Evolutionary conservation across 768 basidiomycete species (phyloP), one percentile per base, ranked within the genome.

Genomic region (Naematelia encephala): DNA sequence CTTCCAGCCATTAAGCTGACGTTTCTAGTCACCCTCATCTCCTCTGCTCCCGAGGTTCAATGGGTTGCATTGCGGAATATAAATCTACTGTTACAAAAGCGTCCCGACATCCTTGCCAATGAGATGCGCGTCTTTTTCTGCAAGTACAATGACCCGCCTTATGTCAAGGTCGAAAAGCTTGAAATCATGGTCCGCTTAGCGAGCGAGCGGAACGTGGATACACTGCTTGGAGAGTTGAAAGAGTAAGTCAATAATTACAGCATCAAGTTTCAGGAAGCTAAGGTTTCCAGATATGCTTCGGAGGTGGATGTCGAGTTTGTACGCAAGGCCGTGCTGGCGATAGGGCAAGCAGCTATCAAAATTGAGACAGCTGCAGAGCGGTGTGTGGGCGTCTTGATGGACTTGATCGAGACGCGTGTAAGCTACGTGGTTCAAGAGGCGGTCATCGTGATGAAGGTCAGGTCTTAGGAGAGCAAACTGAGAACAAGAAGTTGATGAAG

Each of bases 121-220:
- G 94, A 99, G 78, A 93, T 99, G 90, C 84, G 93, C 46, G 96
- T 99, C 19, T 99, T 99, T 77, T 99, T 98, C 82, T 97, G 94
- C 85, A 99, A 99, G 78, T 98, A 99, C 80, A 98, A 98, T 72
- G 94, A 99, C 72, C 94, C 94, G 4, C 80, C 94, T n/a, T 99
- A 98, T 71, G 93, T 98, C 76, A 99, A 99, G 78, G 85, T 97
- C 53, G 96, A 97, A 78, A 98, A 99, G 78, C 80, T 99, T 65
- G 96, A 97, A 68, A 96, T 98, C 74, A 99, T 99, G 96, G 89
- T 97, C 51, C 83, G 91, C 56, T 80, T 99, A 56, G 92, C 91
- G 12, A 83, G 82, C 21, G 94, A 97, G 62, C 86, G 84, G 77
- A 99, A 97, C 67, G 90, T 94, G 0, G 92, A 97, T 78, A 91